Percentiles rank a stretch among this genome's conserved stretches.
Evolutionary conservation across 495 filamentous ascomycete species (phyloP).

Genomic region (Emericellopsis terricola): DNA sequence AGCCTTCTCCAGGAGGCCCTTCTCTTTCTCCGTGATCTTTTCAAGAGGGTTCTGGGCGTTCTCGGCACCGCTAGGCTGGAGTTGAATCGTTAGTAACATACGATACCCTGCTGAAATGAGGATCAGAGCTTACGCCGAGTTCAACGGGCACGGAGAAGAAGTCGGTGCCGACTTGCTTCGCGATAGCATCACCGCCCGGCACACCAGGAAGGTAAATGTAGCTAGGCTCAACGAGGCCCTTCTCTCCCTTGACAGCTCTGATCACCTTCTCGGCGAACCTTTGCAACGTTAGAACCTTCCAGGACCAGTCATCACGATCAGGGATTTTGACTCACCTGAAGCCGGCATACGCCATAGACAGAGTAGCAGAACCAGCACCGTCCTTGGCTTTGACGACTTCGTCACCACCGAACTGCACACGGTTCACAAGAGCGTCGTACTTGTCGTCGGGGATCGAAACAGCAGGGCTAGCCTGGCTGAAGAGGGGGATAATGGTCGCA

Average conservation of each 20-base stretch:
- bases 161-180: constrained; percentile 64
- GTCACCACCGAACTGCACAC: constrained; percentile 95
- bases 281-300: constrained; percentile 11
- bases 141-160: constrained; percentile 94
- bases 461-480: constrained; percentile 70
- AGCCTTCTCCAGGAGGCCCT: constrained; percentile 62
- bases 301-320: background rate
- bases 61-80: constrained; percentile 60
- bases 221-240: constrained; percentile 82
- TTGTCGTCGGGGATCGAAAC: constrained; percentile 74
- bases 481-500: constrained; percentile 92
- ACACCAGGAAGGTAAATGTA: constrained; percentile 89
- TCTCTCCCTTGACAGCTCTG: constrained; percentile 72
- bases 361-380: constrained; percentile 82
- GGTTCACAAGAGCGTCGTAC: constrained; percentile 70
- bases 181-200: constrained; percentile 67
- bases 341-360: constrained; percentile 95
- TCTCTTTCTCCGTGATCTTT: constrained; percentile 60
- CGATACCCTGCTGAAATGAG: constrained; percentile 6
- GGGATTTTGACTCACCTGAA: constrained; percentile 42
- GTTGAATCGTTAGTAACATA: constrained; percentile 11
- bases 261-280: constrained; percentile 89
- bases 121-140: constrained; percentile 56
- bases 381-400: constrained; percentile 98
- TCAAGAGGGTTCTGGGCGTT: constrained; percentile 65